Conservation (phyloP, 2,329 filamentous ascomycete species). For the Aurifilum marmelostoma region DNA sequence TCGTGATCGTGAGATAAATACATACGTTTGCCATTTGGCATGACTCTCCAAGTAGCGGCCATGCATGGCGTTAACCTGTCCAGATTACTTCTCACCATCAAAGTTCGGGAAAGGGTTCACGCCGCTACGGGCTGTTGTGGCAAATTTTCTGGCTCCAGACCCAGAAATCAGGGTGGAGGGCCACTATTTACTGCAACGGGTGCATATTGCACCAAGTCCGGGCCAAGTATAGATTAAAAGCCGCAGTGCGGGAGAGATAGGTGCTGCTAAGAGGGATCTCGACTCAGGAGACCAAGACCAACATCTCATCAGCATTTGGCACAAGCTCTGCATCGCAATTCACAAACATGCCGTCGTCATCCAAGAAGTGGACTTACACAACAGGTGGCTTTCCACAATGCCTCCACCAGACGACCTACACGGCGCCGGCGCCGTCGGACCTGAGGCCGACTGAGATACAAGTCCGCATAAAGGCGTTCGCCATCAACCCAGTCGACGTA, state of each 20-base stretch:
- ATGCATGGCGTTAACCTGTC: neutral
- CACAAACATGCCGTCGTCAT: conserved; percentile 4
- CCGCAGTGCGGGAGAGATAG: too few species aligned
- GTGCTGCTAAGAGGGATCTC: neutral
- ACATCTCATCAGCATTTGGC: neutral
- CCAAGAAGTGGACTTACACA: conserved; percentile 18
- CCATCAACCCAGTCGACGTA: conserved; percentile 31
- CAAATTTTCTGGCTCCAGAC: neutral
- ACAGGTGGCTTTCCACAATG: conserved; percentile 16
- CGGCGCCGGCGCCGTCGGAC: neutral
- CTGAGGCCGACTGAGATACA: conserved; percentile 24
- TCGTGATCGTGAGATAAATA: too few species aligned
- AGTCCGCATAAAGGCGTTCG: conserved; percentile 28
- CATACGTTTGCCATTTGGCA: too few species aligned
- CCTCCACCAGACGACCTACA: conserved; percentile 15
- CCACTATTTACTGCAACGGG: too few species aligned
- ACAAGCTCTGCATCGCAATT: neutral
- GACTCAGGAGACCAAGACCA: neutral
- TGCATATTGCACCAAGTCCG: too few species aligned
- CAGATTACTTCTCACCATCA: neutral
- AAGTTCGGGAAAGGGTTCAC: neutral
- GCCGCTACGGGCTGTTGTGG: neutral
- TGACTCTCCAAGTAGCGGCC: neutral
- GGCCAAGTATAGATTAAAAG: too few species aligned
- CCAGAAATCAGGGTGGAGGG: too few species aligned